A percentile compares a stretch with the other conserved stretches of the same genome.
Evolutionary conservation across 2,329 filamentous ascomycete species (phyloP).

Genomic region (Xylariaceae sp.): DNA sequence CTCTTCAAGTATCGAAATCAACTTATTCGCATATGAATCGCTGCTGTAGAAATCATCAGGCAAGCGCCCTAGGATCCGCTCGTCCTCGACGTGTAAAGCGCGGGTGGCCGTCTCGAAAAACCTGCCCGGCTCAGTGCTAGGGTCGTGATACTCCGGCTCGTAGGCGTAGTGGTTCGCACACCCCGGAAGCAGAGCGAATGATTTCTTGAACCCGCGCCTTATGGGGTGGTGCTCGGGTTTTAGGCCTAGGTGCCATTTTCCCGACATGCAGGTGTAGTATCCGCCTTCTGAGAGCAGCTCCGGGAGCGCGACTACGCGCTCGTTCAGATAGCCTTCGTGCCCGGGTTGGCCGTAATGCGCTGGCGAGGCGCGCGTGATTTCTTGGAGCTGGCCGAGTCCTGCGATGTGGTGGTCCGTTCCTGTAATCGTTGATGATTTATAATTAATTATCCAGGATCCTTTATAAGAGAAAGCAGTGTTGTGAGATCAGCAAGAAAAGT

Average conservation of each 20-base stretch:
- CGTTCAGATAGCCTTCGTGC: constrained; percentile 31
- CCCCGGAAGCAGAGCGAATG: constrained; percentile 53
- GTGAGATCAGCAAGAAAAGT: too few relatives aligned
- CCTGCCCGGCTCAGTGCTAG: constrained; percentile 8
- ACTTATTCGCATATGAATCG: constrained; percentile 42
- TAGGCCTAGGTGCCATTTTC: constrained; percentile 28
- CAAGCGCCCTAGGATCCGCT: constrained; percentile 27
- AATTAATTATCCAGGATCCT: not conserved
- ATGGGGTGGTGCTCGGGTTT: constrained; percentile 46
- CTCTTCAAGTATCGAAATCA: constrained; percentile 40
- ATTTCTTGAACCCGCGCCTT: constrained; percentile 52
- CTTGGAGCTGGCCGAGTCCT: constrained; percentile 13
- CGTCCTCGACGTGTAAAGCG: constrained; percentile 33
- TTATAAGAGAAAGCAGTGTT: not conserved
- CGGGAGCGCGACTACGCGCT: constrained; percentile 13
- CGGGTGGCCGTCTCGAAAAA: constrained; percentile 11
- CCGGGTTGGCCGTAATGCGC: constrained; percentile 13
- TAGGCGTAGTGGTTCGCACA: constrained; percentile 44
- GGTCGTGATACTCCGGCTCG: constrained; percentile 22
- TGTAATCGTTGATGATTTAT: not conserved
- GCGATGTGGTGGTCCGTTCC: constrained; percentile 16
- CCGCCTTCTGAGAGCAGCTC: constrained; percentile 26
- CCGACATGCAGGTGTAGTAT: constrained; percentile 13
- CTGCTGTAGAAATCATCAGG: constrained; percentile 47
- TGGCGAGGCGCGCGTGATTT: constrained; percentile 9